Base-by-base conservation (phyloP, 2,329 filamentous ascomycete genomes). In the Clarireedia monteithiana region DNA sequence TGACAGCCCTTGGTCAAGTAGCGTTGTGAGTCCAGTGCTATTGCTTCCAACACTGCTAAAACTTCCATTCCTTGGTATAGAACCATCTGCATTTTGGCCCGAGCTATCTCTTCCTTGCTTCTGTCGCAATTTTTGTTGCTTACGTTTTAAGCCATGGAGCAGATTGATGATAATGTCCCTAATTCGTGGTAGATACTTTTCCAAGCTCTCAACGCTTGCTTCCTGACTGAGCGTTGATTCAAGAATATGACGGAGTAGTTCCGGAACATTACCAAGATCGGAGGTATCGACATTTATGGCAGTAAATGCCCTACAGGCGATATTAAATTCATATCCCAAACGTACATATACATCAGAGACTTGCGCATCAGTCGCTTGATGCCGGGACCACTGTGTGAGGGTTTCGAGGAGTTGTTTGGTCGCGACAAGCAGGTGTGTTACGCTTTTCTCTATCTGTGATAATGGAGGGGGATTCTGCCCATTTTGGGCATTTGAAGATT, bases 111-210 rank as follows among this genome's bases (percentile, higher is more conserved):
- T 75, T 4, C 75, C 71, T 63, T 84, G 80, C 61, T 80, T 84
- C 66, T 85, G 82, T 27, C 83, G 76, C 66, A 99, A 73, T 66
- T 91, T 89, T 68, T 95, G 91, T 69, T 99, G 94, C 71, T 99
- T 99, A 72, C 92, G 86, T 76, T 99, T 99, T 61, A 99, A 74
- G 2, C 94, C 94, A 70, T 99, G 94, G 7, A 99, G 80, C 30
- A 99, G 78, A 69, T 95, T 96, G 72, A 99, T 97, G 69, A 99
- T 99, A 67, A 99, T 99, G 71, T 99, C 94, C 65, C 94, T 85
- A 70, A 99, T 99, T 58, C 88, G 84, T 0, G 94, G 94, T 34
- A 99, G 77, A 70, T 95, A 99, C 69, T 88, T 88, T 70, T 99
- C 94, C 59, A 99, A 78, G 71, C 91, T 96, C 69, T 95, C 86